Base-by-base conservation (phyloP, 2,329 filamentous ascomycete genomes). In the Juglanconis sp. region DNA sequence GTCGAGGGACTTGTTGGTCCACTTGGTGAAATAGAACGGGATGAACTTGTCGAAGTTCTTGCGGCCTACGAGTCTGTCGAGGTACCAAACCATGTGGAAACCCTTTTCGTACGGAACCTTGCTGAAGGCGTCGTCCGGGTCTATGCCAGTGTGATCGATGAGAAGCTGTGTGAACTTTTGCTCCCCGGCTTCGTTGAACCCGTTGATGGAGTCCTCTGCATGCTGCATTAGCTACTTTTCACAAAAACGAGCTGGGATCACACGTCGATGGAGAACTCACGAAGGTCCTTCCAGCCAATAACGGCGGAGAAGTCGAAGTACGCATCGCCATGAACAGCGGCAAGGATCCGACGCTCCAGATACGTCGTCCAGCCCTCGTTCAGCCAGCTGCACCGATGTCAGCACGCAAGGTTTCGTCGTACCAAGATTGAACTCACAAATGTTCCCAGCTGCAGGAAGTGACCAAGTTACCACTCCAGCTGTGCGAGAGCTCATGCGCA, bases 21-120 rank as follows among this genome's bases (percentile, higher is more conserved):
- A 98, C 44, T 84, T 91, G 35, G 83, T 87, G 73, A 98, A 98
- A 78, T 98, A 97, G 74, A 96, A 87, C 15, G 93, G 92, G 70
- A 98, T 97, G 75, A 98, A 99, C 68, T 87, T 89, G 80, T 98
- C 91, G 78, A 95, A 99, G 72, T 90, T 89, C n/a, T 88, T 82
- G 63, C 90, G 89, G 40, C 92, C 91, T 4, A 98, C 83, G 1
- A 96, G 79, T 51, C 88, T 89, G 69, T 99, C 95, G 13, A 99
- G 86, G 68, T 93, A 88, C 74, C 92, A 97, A 50, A 99, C 81
- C 74, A 98, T 96, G 70, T 91, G 90, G 76, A 96, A 98, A 3
- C 94, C 94, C 76, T 99, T 98, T 72, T 98, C 94, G 69, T 99
- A 99, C 0, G 95, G 92, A 38, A 98, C 81, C 32, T 86, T 90